Percentiles rank a stretch among this genome's conserved stretches.
Evolutionary conservation across 164 flowering plant genomes (phyloP).

Genomic region (Aristolochia fimbriata): DNA sequence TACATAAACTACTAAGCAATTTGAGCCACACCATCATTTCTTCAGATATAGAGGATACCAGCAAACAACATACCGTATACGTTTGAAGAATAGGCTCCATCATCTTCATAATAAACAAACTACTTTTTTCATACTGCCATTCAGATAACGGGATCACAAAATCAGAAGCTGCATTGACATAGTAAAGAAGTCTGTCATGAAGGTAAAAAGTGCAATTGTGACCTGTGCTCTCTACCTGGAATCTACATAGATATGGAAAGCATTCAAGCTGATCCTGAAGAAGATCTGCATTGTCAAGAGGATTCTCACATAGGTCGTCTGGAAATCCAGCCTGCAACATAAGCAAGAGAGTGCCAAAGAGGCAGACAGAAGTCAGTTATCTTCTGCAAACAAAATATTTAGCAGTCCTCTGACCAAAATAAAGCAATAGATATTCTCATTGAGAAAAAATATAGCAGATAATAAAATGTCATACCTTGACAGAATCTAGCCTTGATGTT

Average conservation of each 20-base stretch:
- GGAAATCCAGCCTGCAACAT: slow-evolving; percentile 57
- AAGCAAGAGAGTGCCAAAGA: slow-evolving; percentile 2
- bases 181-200: background rate
- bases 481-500: slow-evolving; percentile 88
- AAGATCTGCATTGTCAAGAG: slow-evolving; percentile 86
- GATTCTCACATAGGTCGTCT: slow-evolving; percentile 84
- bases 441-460: background rate
- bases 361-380: background rate
- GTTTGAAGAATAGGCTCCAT: slow-evolving; percentile 87
- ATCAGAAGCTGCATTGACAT: slow-evolving; percentile 5
- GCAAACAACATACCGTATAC: slow-evolving; percentile 51
- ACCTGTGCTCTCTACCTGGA: slow-evolving; percentile 40
- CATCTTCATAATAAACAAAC: slow-evolving; percentile 62
- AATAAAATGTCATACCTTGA: slow-evolving; percentile 44
- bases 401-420: background rate
- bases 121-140: slow-evolving; percentile 81
- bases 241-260: slow-evolving; percentile 85
- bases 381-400: background rate
- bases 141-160: slow-evolving; percentile 5
- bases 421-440: background rate
- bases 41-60: background rate
- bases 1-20: background rate
- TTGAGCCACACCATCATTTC: background rate
- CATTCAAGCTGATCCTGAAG: slow-evolving; percentile 95
- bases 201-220: background rate